phyloP scores from a whole-genome alignment of 345 rosid species.

The Eucalyptus pauciflora region DNA sequence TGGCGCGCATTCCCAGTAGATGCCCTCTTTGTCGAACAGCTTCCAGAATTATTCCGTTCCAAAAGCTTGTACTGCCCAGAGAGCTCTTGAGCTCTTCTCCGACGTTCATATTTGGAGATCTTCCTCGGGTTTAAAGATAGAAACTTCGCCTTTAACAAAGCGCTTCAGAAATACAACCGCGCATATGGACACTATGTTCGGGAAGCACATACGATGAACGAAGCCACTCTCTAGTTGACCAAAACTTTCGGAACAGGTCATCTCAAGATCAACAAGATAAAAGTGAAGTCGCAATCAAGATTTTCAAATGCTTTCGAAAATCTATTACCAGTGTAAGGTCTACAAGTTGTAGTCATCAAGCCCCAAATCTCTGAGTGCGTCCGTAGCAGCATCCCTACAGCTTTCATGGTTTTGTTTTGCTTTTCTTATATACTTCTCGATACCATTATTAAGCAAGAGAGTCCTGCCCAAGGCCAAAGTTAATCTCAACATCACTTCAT shows the following conservation, averaged over 20 bases:
- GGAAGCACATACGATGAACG: neutral
- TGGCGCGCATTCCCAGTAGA: neutral
- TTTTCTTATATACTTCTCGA: constrained; percentile 58
- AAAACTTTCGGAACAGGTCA: neutral
- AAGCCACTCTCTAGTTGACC: neutral
- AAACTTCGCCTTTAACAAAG: neutral
- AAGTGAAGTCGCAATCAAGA: neutral
- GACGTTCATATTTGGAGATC: neutral
- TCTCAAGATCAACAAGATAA: neutral
- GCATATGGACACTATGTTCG: neutral
- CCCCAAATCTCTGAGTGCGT: constrained; percentile 74
- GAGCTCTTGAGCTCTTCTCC: neutral
- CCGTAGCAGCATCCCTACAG: constrained; percentile 77
- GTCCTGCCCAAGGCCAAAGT: constrained; percentile 23
- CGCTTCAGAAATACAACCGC: neutral
- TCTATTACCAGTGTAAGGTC: neutral
- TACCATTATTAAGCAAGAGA: constrained; percentile 53
- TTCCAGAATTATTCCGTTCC: neutral
- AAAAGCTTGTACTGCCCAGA: neutral
- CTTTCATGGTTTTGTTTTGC: constrained; percentile 62
- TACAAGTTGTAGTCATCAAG: neutral
- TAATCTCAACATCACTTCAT: neutral
- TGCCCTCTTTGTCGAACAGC: neutral
- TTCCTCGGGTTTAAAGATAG: neutral
- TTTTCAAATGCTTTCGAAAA: neutral